Percentiles rank a stretch among this genome's conserved stretches.
phyloP scores from a whole-genome alignment of 257 asterid species.

The Anisodus acutangulus region DNA sequence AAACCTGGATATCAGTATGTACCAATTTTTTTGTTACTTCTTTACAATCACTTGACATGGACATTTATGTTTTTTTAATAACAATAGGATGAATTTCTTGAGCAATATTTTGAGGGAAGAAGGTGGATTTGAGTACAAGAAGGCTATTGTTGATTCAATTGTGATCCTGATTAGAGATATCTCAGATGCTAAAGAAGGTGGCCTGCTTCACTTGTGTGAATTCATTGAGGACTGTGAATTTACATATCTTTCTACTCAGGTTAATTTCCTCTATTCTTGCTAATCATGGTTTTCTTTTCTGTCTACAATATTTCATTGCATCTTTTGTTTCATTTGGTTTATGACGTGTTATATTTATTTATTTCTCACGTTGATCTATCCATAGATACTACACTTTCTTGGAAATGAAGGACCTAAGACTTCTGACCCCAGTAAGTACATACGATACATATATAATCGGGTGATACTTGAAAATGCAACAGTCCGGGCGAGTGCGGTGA shows the following conservation, averaged over 20 bases:
- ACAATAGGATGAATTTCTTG: constrained; percentile 83
- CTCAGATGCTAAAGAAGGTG: constrained; percentile 96
- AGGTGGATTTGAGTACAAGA: constrained; percentile 95
- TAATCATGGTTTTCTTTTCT: constrained; percentile 20
- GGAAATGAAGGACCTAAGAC: constrained; percentile 98
- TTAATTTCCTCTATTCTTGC: constrained; percentile 31
- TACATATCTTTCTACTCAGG: constrained; percentile 98
- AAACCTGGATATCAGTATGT: constrained; percentile 26
- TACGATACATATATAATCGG: constrained; percentile 85
- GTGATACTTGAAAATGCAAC: constrained; percentile 95
- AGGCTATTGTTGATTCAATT: constrained; percentile 94
- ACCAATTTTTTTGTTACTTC: neutral
- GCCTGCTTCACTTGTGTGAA: constrained; percentile 91
- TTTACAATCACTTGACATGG: constrained; percentile 8
- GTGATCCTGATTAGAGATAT: constrained; percentile 94
- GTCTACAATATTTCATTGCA: neutral
- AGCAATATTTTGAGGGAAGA: constrained; percentile 96
- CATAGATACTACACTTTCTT: constrained; percentile 87
- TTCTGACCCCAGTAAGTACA: constrained; percentile 88
- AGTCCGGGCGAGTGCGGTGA: constrained; percentile 93
- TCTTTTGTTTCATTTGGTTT: neutral
- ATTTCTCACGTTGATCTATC: neutral
- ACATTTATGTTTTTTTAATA: neutral
- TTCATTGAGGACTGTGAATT: constrained; percentile 97
- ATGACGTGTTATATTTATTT: neutral